phyloP scores from a whole-genome alignment of 1,284 basidiomycete species.

The Naganishia cerealis region DNA sequence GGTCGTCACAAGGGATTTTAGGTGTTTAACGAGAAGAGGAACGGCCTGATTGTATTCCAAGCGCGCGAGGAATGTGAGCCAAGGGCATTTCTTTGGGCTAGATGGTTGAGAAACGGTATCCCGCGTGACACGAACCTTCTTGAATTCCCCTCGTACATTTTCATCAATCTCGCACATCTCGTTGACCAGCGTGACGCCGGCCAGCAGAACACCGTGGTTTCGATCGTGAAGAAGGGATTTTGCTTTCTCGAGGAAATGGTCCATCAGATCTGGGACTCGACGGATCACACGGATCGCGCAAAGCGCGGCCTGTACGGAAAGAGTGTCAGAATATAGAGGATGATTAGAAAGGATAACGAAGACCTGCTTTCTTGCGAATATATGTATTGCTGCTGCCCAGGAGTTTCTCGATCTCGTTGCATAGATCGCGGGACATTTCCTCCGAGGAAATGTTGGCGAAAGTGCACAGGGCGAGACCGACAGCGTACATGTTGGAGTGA shows the following conservation, averaged over 20 bases:
- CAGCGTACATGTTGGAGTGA: slow-evolving; percentile 98
- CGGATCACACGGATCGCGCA: slow-evolving; percentile 95
- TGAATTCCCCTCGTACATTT: slow-evolving; percentile 76
- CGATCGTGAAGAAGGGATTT: slow-evolving; percentile 90
- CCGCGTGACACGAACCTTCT: slow-evolving; percentile 63
- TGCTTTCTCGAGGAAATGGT: slow-evolving; percentile 86
- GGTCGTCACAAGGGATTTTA: slow-evolving; percentile 92
- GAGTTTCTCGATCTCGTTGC: slow-evolving; percentile 96
- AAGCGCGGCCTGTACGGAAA: slow-evolving; percentile 71
- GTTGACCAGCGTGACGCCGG: slow-evolving; percentile 88
- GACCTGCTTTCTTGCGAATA: slow-evolving; percentile 89
- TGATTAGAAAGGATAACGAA: neutral
- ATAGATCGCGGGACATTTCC: slow-evolving; percentile 95
- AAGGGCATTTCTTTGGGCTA: neutral
- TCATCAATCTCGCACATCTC: slow-evolving; percentile 88
- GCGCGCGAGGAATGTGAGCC: neutral
- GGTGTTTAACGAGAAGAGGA: slow-evolving; percentile 86
- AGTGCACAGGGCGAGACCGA: slow-evolving; percentile 93
- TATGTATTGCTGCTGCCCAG: slow-evolving; percentile 97
- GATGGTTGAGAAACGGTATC: neutral
- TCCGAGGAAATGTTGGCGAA: slow-evolving; percentile 99
- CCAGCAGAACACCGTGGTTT: slow-evolving; percentile 93
- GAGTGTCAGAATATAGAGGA: slow-evolving; percentile 15
- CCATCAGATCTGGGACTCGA: slow-evolving; percentile 92
- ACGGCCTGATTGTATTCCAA: slow-evolving; percentile 67